These are phyloP conservation scores for Zygotorulaspora danielsina DNA, from an alignment of 805 yeast genomes.

Conservation along the genomic window DNA sequence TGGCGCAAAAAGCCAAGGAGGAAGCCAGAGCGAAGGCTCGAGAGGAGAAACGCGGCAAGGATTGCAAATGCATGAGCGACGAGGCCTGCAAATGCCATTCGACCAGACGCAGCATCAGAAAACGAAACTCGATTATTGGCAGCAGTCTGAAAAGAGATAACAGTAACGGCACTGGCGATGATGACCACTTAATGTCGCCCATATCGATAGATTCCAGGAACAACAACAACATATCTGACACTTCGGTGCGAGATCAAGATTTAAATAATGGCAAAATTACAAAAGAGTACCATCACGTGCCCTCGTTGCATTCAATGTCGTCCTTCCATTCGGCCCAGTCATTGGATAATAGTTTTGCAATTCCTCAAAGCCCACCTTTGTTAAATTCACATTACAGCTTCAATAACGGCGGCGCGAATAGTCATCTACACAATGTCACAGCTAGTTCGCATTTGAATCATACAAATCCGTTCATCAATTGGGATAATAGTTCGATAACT, in stretches of 20 bases:
- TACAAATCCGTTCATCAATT: constrained; percentile 9
- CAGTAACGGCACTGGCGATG: constrained; percentile 3
- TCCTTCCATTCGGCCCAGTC: constrained; percentile 34
- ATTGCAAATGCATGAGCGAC: constrained; percentile 34
- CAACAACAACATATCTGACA: constrained; percentile 3
- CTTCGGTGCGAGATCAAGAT: constrained; percentile 11
- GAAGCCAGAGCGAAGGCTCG: constrained; percentile 31
- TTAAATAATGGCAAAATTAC: constrained; percentile 27
- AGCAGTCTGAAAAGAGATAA: constrained; percentile 1
- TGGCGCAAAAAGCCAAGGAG: constrained; percentile 33
- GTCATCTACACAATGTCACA: background rate
- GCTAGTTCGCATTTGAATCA: constrained; percentile 2
- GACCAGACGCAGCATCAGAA: constrained; percentile 18
- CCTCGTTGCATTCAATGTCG: constrained; percentile 31
- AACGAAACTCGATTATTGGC: constrained; percentile 3
- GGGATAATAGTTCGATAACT: constrained; percentile 20
- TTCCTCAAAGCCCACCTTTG: constrained; percentile 32
- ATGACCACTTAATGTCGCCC: constrained; percentile 15
- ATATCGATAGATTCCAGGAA: constrained; percentile 13
- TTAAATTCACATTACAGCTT: constrained; percentile 4
- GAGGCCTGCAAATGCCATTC: constrained; percentile 24
- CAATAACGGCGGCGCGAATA: background rate
- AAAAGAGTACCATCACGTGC: constrained; percentile 30
- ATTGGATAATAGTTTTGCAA: constrained; percentile 27
- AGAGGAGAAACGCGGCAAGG: constrained; percentile 24